Evolutionary conservation across 78 protist species (phyloP).

Genomic region (Dictyostelium purpureum): DNA sequence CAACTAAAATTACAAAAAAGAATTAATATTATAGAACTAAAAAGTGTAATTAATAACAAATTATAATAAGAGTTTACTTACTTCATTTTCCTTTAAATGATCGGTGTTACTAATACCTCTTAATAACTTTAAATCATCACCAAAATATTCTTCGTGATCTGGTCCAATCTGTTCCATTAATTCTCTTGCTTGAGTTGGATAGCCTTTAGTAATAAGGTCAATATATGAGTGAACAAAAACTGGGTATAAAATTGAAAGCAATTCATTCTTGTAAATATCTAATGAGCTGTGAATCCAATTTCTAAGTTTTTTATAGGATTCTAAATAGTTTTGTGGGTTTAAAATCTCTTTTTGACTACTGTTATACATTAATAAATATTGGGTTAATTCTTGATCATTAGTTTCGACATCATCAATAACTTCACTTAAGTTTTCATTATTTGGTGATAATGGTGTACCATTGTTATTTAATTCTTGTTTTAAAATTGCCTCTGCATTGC

Average conservation of each 20-base stretch:
- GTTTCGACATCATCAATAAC: not conserved
- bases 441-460: not conserved
- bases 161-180: slow-evolving; percentile 74
- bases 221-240: slow-evolving; percentile 86
- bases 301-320: slow-evolving; percentile 59
- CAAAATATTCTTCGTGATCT: slow-evolving; percentile 81
- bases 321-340: slow-evolving; percentile 45
- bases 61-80: not conserved
- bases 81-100: slow-evolving; percentile 76
- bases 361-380: slow-evolving; percentile 17
- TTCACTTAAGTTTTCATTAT: not conserved
- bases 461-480: slow-evolving; percentile 32
- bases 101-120: slow-evolving; percentile 39
- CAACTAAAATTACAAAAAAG: slow-evolving; percentile 16
- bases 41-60: not conserved
- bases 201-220: slow-evolving; percentile 75
- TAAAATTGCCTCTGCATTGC: slow-evolving; percentile 25
- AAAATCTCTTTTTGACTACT: slow-evolving; percentile 7
- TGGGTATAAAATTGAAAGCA: slow-evolving; percentile 82
- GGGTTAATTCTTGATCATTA: slow-evolving; percentile 16
- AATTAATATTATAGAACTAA: not conserved
- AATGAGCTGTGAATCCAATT: slow-evolving; percentile 80
- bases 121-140: slow-evolving; percentile 53
- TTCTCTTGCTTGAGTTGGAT: slow-evolving; percentile 51
- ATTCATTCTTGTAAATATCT: slow-evolving; percentile 82